Evolutionary conservation across 2,329 filamentous ascomycete genomes (phyloP), one percentile per base, ranked within the genome.

Genomic region (Leptographium flavum): DNA sequence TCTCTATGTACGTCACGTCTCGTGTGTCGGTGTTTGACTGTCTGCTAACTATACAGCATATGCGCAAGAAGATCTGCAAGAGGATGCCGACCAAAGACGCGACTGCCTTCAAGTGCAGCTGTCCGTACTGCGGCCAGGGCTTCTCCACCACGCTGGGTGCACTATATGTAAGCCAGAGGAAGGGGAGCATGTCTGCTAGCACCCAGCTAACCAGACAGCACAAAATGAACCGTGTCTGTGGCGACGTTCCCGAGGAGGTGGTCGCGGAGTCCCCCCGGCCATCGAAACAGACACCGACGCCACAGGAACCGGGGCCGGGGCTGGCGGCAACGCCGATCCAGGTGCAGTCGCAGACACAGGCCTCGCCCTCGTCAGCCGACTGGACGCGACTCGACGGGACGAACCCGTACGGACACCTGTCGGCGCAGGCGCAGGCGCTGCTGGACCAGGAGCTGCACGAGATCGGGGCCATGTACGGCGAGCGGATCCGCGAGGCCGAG

Each of bases 321-420:
- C n/a, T n/a, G n/a, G n/a, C n/a, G n/a, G n/a, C n/a, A n/a, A n/a
- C n/a, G n/a, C n/a, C 39, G 4, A 11, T 22, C 2, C 17, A 21
- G 14, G 9, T 31, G 6, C 35, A 28, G 7, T n/a, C n/a, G 14
- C n/a, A 13, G 14, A 25, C 22, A 11, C 33, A 9, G 30, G 22
- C 36, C 22, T 42, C 48, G 6, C 19, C 45, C 2, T 25, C 49
- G 25, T 50, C 45, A 14, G 19, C 14, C n/a, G n/a, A n/a, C n/a
- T n/a, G n/a, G n/a, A n/a, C n/a, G n/a, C n/a, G n/a, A n/a, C n/a
- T n/a, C n/a, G n/a, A n/a, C n/a, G n/a, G 5, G 14, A 7, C 4
- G 56, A 62, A 69, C 31, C 65, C 69, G 0, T 74, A 74, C 47
- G 57, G 56, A 1, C 68, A 71, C 43, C 59, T 75, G 5, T 59